phyloP scores from a whole-genome alignment of 345 rosid genomes.

The Arabidopsis suecica region DNA sequence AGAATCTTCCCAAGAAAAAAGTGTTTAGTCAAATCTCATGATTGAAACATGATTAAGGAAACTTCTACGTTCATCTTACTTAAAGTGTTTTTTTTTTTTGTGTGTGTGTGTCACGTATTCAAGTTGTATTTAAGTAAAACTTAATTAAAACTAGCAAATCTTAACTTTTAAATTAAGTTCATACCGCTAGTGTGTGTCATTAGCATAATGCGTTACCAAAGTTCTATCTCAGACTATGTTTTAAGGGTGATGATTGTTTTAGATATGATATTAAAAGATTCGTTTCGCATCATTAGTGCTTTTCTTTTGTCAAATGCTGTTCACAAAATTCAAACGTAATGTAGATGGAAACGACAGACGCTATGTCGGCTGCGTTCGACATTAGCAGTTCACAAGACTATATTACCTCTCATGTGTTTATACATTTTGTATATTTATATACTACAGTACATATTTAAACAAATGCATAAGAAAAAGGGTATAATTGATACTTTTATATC shows the following conservation, averaged over 20 bases:
- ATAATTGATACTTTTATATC: not conserved
- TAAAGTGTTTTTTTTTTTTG: not conserved
- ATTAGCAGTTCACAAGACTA: not conserved
- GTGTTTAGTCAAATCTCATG: constrained; percentile 15
- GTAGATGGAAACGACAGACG: not conserved
- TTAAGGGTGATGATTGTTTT: not conserved
- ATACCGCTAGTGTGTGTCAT: not conserved
- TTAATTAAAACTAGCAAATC: not conserved
- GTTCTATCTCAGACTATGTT: not conserved
- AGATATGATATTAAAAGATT: constrained; percentile 6
- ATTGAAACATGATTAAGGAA: constrained; percentile 18
- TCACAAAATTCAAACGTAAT: not conserved
- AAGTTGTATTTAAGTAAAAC: not conserved
- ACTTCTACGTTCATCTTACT: not conserved
- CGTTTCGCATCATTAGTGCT: not conserved
- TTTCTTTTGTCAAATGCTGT: constrained; percentile 1
- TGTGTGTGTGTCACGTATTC: not conserved
- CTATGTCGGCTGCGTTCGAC: not conserved
- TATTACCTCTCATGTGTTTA: too few species aligned
- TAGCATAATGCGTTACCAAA: not conserved
- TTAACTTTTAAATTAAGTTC: not conserved
- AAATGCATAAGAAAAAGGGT: not conserved
- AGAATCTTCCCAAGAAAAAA: constrained; percentile 9
- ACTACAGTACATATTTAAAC: not conserved
- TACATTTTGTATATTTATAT: too few species aligned